Percentiles rank a stretch among this genome's conserved stretches.
phyloP scores from a whole-genome alignment of 495 filamentous ascomycete species.

The Penicillium turbatum region DNA sequence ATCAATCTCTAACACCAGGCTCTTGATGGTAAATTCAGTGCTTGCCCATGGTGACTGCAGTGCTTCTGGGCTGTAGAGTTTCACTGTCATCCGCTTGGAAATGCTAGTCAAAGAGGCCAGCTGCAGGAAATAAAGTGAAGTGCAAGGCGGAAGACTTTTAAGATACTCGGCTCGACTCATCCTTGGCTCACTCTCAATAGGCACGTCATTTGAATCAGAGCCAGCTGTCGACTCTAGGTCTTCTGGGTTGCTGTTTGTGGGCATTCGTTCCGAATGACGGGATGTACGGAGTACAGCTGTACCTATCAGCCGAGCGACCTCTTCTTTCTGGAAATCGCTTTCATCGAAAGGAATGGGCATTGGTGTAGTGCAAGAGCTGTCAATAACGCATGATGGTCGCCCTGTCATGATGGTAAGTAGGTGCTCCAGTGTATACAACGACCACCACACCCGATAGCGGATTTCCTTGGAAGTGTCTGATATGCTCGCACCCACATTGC shows the following conservation, averaged over 20 bases:
- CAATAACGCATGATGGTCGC: conserved; percentile 53
- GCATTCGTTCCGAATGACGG: conserved; percentile 19
- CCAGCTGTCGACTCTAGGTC: conserved; percentile 25
- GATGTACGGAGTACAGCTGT: conserved; percentile 19
- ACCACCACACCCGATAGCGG: conserved; percentile 58
- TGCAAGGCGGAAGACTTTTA: conserved; percentile 33
- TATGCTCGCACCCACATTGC: conserved; percentile 47
- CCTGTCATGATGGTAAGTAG: conserved; percentile 56
- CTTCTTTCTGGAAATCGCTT: conserved; percentile 38
- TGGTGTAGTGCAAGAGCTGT: conserved; percentile 51
- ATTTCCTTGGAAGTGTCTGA: conserved; percentile 51
- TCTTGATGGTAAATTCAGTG: conserved; percentile 38
- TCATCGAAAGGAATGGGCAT: conserved; percentile 53
- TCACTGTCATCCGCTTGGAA: conserved; percentile 46
- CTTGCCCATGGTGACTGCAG: conserved; percentile 49
- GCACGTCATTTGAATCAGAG: conserved; percentile 22
- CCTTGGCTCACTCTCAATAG: conserved; percentile 15
- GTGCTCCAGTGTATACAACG: conserved; percentile 55
- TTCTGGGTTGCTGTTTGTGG: conserved; percentile 18
- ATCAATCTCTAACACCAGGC: conserved; percentile 37
- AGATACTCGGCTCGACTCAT: conserved; percentile 23
- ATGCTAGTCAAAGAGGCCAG: conserved; percentile 47
- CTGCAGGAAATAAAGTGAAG: conserved; percentile 49
- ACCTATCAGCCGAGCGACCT: conserved; percentile 32
- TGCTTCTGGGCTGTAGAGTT: conserved; percentile 55